Evolutionary conservation across 2,329 filamentous ascomycete species (phyloP), one percentile per base, ranked within the genome.

Genomic region (Paramyrothecium roridum): DNA sequence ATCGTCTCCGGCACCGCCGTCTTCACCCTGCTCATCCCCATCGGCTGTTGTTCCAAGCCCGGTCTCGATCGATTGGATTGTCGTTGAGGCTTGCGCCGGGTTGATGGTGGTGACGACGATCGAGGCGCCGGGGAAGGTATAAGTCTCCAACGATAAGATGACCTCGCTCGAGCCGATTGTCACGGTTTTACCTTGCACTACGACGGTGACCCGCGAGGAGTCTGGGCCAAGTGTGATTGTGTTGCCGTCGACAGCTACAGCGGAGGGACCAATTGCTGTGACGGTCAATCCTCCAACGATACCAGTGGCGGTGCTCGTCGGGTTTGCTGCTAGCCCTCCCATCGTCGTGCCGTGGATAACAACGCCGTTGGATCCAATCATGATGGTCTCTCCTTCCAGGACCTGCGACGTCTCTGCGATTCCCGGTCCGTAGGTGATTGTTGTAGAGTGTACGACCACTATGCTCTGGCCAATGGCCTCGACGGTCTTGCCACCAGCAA

Each of bases 381-480:
- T 81, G 26, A 86, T 68, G 0, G 74, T 80, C 64, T 84, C 73
- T 1, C 78, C 77, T 55, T 76, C 75, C 23, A 87, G 63, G 2
- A 77, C 68, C 16, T 71, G 69, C 0, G 73, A 73, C 1, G 67
- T 64, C 2, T 62, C 65, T 3, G 71, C 58, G 3, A 68, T 65
- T 26, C 60, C 63, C 1, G 69, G 64, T 1, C 75, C 75, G 58
- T 82, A 82, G 1, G 75, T 79, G 52, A 80, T 66, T 8, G 76
- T 79, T 3, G 70, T 74, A 6, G 72, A 73, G 50, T 71, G 68
- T 21, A 80, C 63, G 16, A 80, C 68, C 8, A 76, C 69, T 17
- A 74, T 63, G 13, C 71, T 73, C 16, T 64, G 61, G 17, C 78
- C 78, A 23, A 75, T 67, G 12, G 69, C 75, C 1, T 76, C 80